Evolutionary conservation across 108 stramenopile species (phyloP), one percentile per base, ranked within the genome.

Genomic region (Pseudonitzschia multistriata): DNA sequence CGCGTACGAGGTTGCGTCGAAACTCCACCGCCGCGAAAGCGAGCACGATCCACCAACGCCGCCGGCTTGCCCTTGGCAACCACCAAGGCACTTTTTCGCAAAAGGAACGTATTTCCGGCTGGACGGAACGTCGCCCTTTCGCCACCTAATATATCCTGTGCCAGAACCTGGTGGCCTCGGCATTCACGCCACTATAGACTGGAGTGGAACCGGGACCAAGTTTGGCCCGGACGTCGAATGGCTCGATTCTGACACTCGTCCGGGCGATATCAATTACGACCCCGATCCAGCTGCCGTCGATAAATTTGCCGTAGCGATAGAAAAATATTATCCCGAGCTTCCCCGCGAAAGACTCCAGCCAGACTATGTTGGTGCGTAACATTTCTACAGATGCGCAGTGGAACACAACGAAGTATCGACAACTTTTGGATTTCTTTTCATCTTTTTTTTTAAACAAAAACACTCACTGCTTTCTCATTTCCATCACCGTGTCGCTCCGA

Each of bases 191-290:
- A 94, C 90, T 21, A 72, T 94, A 24, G 93, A 94, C 71, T 72
- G 81, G 70, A 65, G 62, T 25, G 84, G 84, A 17, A 72, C 75
- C 35, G 62, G 76, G 10, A 78, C 81, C 62, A 85, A 83, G 56
- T 94, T 94, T 73, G 93, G 93, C 29, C 93, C 93, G 1, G 89
- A 94, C 71, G 89, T 91, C 0, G 82, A 94, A 72, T 94, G 93
- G 93, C 33, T 94, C 19, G 76, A 82, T 71, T 59, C 57, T 13
- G 48, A 37, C 25, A 45, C 29, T 7, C 37, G 62, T 54, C 88
- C 85, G 7, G 67, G 83, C 45, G 67, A 77, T 5, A 86, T 91
- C 66, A 83, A 87, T 39, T 76, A 82, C 64, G 69, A 62, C 66
- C 82, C 84, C 22, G 72, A 87, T 79, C 76, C 81, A 48, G 54